Percentiles rank a stretch among this genome's conserved stretches.
These are phyloP conservation scores for Zygosaccharomyces bisporus DNA, from an alignment of 805 yeast species.

Conservation along the genomic window DNA sequence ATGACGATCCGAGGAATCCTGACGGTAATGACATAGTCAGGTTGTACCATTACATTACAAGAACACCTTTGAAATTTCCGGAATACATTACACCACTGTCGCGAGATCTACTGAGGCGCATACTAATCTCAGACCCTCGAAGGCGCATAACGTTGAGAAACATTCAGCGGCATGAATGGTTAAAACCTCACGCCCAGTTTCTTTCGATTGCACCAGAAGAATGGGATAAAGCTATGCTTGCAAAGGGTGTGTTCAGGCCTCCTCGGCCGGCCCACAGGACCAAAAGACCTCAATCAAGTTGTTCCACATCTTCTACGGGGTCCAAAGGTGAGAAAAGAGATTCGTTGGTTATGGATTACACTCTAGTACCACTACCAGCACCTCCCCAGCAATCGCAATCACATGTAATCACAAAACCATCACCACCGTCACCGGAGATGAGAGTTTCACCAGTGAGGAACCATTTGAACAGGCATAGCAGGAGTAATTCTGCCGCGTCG, in stretches of 20 bases:
- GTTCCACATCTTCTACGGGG: conserved; percentile 40
- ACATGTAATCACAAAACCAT: conserved; percentile 50
- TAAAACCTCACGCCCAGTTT: conserved; percentile 77
- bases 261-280: conserved; percentile 19
- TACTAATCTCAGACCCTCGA: conserved; percentile 79
- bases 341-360: conserved; percentile 34
- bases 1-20: conserved; percentile 94
- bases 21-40: conserved; percentile 92
- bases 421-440: conserved; percentile 33
- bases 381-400: conserved; percentile 69
- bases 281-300: conserved; percentile 31
- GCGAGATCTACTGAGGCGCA: conserved; percentile 80
- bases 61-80: conserved; percentile 90
- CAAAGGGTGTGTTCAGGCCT: conserved; percentile 21
- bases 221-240: conserved; percentile 60
- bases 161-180: conserved; percentile 82
- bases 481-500: conserved; percentile 54
- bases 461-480: conserved; percentile 31
- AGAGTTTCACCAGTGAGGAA: conserved; percentile 23
- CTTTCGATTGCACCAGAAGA: conserved; percentile 81
- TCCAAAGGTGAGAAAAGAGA: conserved; percentile 41
- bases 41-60: conserved; percentile 85
- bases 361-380: conserved; percentile 47
- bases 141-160: conserved; percentile 65
- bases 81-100: conserved; percentile 89